Evolutionary conservation across 1,284 basidiomycete species (phyloP), one percentile per base, ranked within the genome.

Genomic region (Ustilago lituana): DNA sequence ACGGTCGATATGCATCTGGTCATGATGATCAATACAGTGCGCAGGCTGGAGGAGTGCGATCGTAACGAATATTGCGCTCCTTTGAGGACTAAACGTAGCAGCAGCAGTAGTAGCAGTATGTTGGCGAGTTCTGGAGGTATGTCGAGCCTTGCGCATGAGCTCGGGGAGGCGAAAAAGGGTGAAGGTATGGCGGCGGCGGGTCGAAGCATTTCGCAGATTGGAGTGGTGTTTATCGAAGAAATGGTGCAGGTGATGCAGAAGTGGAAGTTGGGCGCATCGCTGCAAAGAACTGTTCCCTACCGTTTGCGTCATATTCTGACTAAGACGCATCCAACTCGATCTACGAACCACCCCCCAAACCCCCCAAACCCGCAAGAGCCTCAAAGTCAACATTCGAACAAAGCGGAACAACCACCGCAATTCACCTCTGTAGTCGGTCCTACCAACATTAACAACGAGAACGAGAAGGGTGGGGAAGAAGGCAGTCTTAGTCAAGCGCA

Each of bases 201-300:
- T 10, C 55, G 37, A 29, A 69, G 66, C 37, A 69, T 69, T 19
- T 69, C 60, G 6, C 66, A 69, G 38, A 63, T 69, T 29, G 66
- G 66, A n/a, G 45, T 63, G 24, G 27, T 69, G 19, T 69, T 69
- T 20, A 60, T 69, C 35, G 60, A 59, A 36, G 66, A 69, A 26
- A 69, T 69, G 66, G 40, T 55, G 10, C 66, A 63, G 31, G 66
- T 58, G 29, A 69, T 69, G 66, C 56, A 63, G 17, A 63, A 69
- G 37, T 69, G 66, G 66, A 69, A 69, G 56, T 47, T 69, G 15
- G 66, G 55, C 4, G 47, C 36, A 1, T 69, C 66, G n/a, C 24
- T 69, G 19, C 66, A 63, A 17, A 35, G 66, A 8, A 33, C 29
- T 3, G 36, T 66, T n/a, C 56, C 63, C 15, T 52, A 45, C 19